phyloP scores from a whole-genome alignment of 2,329 filamentous ascomycete genomes.

The Basipetospora sp. region DNA sequence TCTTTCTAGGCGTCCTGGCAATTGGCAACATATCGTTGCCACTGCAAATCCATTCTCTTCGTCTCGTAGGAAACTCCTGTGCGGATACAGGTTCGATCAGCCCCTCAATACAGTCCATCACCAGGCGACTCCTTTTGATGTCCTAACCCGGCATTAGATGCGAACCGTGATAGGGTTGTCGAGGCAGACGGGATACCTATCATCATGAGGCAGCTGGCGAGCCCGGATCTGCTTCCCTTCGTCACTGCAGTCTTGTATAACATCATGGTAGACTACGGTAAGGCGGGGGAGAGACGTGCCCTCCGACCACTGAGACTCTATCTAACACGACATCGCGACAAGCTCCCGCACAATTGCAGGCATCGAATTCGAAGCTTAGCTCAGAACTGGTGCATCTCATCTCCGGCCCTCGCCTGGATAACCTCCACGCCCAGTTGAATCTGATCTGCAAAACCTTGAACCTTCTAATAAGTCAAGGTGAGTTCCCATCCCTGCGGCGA shows the following conservation, averaged over 20 bases:
- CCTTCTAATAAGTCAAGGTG: conserved; percentile 22
- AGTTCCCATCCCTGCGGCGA: neutral
- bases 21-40: conserved; percentile 22
- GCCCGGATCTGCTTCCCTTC: conserved; percentile 34
- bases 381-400: conserved; percentile 34
- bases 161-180: conserved; percentile 43
- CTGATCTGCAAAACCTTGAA: conserved; percentile 43
- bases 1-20: conserved; percentile 35
- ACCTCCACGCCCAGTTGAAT: conserved; percentile 29
- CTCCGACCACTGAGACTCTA: conserved; percentile 7
- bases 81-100: conserved; percentile 37
- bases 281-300: neutral
- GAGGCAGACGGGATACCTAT: conserved; percentile 30
- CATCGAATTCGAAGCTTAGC: conserved; percentile 37
- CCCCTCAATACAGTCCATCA: neutral
- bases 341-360: conserved; percentile 44
- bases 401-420: conserved; percentile 26
- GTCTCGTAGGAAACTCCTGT: conserved; percentile 47
- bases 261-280: conserved; percentile 48
- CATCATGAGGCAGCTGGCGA: conserved; percentile 32
- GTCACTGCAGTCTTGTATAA: conserved; percentile 48
- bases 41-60: conserved; percentile 39
- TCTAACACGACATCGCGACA: too few relatives aligned
- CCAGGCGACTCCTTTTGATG: neutral
- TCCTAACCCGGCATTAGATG: conserved; percentile 29